phyloP scores from a whole-genome alignment of 257 asterid species.

The Capsicum pubescens region DNA sequence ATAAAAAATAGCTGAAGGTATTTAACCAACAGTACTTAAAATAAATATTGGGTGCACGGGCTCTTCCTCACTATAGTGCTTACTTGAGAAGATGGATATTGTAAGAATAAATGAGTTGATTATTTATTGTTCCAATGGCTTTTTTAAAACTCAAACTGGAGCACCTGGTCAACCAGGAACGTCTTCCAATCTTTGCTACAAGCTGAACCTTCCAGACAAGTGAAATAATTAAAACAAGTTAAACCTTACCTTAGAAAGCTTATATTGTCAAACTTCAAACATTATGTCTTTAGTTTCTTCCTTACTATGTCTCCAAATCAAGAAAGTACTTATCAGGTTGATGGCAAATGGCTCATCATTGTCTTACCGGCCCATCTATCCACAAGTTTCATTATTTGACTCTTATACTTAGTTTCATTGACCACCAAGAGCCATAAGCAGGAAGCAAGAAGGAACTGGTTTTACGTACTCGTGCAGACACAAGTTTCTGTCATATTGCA shows the following conservation, averaged over 20 bases:
- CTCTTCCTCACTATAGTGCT: background rate
- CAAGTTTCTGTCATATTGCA: background rate
- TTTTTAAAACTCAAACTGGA: background rate
- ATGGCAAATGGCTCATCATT: no score
- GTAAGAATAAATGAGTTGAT: constrained; percentile 7
- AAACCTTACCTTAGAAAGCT: background rate
- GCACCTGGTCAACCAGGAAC: background rate
- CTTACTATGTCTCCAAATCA: constrained; percentile 4
- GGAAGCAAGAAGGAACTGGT: constrained; percentile 19
- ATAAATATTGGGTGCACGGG: no score
- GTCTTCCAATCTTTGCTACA: constrained; percentile 6
- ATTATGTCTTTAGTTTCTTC: background rate
- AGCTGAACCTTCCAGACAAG: constrained; percentile 17
- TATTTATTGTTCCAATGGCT: background rate
- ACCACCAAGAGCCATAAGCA: background rate
- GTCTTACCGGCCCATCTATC: background rate
- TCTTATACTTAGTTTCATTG: background rate
- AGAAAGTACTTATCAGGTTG: background rate
- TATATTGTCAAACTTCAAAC: background rate
- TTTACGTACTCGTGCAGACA: background rate
- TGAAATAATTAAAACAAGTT: constrained; percentile 21
- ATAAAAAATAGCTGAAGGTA: no score
- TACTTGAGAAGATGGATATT: constrained; percentile 16
- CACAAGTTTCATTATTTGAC: background rate
- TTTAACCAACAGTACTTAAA: no score